These are phyloP conservation scores for Rhododendron ovatum DNA, from an alignment of 148 eudicot species.

Conservation along the genomic window DNA sequence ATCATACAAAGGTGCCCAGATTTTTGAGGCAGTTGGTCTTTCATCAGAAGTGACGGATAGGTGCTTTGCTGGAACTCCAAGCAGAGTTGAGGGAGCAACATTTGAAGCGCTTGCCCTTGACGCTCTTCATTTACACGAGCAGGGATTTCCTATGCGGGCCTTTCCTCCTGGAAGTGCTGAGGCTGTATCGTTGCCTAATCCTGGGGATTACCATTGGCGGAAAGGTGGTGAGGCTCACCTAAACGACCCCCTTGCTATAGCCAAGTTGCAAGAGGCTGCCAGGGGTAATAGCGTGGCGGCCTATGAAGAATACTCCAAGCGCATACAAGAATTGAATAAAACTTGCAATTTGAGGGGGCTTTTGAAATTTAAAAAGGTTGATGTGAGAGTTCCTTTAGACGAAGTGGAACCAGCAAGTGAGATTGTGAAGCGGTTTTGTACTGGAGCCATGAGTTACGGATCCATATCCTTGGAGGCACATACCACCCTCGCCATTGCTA, in stretches of 20 bases:
- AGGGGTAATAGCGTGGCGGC: conserved; percentile 87
- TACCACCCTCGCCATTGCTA: conserved; percentile 84
- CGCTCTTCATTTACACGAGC: conserved; percentile 68
- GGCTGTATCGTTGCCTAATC: conserved; percentile 88
- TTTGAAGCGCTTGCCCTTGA: conserved; percentile 84
- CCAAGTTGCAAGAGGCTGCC: conserved; percentile 96
- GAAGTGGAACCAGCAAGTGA: conserved; percentile 95
- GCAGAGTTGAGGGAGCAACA: conserved; percentile 98
- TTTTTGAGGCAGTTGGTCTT: conserved; percentile 97
- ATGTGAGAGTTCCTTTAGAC: conserved; percentile 62
- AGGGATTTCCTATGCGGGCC: conserved; percentile 72
- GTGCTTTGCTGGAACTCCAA: conserved; percentile 90
- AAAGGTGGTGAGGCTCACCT: conserved; percentile 93
- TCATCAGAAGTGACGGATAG: conserved; percentile 90
- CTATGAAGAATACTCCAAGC: conserved; percentile 84
- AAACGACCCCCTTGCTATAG: conserved; percentile 92
- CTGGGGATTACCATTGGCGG: conserved; percentile 99
- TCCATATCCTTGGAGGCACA: conserved; percentile 98
- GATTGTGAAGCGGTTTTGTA: conserved; percentile 94
- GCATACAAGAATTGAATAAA: conserved; percentile 81
- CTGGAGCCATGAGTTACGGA: conserved; percentile 99
- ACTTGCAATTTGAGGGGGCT: conserved; percentile 88
- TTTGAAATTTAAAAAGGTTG: conserved; percentile 70
- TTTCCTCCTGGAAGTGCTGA: conserved; percentile 90
- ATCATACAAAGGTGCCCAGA: conserved; percentile 98